phyloP scores from a whole-genome alignment of 139 green algal genomes.

The Chlorella ohadii region DNA sequence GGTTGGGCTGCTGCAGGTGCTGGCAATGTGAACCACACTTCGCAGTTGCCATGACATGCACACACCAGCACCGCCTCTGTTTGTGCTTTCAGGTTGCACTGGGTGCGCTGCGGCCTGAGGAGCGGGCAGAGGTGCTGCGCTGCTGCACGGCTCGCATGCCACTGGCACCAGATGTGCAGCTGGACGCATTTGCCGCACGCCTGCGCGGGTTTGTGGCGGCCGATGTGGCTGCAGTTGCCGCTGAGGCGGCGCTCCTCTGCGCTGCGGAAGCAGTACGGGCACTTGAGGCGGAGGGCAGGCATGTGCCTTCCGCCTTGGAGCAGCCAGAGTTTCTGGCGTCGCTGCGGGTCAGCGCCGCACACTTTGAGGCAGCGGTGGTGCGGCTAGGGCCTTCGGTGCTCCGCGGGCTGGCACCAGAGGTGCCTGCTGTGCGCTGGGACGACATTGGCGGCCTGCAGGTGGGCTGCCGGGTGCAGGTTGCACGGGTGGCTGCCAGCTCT shows the following conservation, averaged over 20 bases:
- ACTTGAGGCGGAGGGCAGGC: neutral
- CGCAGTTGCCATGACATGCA: too few species aligned
- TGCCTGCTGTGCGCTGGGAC: constrained; percentile 40
- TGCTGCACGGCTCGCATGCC: constrained; percentile 73
- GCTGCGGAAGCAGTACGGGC: constrained; percentile 32
- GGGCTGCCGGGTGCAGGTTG: neutral
- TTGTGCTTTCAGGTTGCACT: constrained; percentile 92
- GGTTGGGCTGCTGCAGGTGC: neutral
- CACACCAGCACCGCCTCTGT: neutral
- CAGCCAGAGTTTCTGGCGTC: neutral
- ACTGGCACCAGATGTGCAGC: constrained; percentile 71
- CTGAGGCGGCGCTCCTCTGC: constrained; percentile 43
- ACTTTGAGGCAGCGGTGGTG: constrained; percentile 32
- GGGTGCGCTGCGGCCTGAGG: constrained; percentile 80
- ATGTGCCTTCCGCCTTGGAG: neutral
- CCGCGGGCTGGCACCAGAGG: constrained; percentile 71
- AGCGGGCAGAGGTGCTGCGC: constrained; percentile 83
- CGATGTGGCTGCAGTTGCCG: constrained; percentile 36
- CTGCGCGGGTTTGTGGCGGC: constrained; percentile 43
- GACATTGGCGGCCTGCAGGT: constrained; percentile 53
- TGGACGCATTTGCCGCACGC: constrained; percentile 46
- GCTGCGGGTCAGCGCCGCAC: neutral
- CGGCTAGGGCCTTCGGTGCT: constrained; percentile 56
- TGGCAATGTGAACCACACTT: too few species aligned
- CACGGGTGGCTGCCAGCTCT: neutral